Evolutionary conservation across 2,329 filamentous ascomycete genomes (phyloP).

Genomic region (Botrytis tulipae): DNA sequence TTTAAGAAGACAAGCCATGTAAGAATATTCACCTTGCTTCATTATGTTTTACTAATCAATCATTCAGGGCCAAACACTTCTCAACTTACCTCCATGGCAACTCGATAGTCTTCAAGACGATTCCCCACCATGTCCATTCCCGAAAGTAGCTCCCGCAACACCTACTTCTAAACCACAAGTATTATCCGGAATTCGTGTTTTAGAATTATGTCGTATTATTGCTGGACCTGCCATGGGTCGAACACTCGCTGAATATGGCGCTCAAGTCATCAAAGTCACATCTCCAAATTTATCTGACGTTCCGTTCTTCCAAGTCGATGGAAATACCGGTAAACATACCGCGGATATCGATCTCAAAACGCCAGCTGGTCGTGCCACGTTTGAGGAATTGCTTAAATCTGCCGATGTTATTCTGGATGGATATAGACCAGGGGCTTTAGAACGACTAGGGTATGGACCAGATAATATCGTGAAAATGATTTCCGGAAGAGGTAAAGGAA

Average conservation of each 20-base stretch:
- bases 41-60: neutral
- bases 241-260: slow-evolving; percentile 72
- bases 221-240: slow-evolving; percentile 71
- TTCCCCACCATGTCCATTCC: slow-evolving; percentile 44
- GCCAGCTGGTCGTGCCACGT: slow-evolving; percentile 49
- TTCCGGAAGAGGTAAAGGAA: slow-evolving; percentile 55
- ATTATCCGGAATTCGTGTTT: slow-evolving; percentile 64
- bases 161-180: slow-evolving; percentile 27
- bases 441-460: slow-evolving; percentile 61
- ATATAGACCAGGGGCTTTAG: slow-evolving; percentile 65
- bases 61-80: slow-evolving; percentile 41
- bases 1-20: slow-evolving; percentile 58
- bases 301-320: slow-evolving; percentile 70
- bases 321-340: slow-evolving; percentile 69
- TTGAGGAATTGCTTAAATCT: slow-evolving; percentile 58
- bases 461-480: slow-evolving; percentile 53
- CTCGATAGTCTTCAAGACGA: slow-evolving; percentile 49
- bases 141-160: slow-evolving; percentile 32
- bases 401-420: slow-evolving; percentile 68
- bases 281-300: slow-evolving; percentile 66
- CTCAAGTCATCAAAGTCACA: slow-evolving; percentile 71
- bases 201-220: slow-evolving; percentile 74
- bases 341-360: slow-evolving; percentile 62
- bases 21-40: slow-evolving; percentile 27
- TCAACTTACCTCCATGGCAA: slow-evolving; percentile 45